These are phyloP conservation scores for Tardiomyces depauwii DNA, from an alignment of 1,139 yeast genomes.

Conservation along the genomic window DNA sequence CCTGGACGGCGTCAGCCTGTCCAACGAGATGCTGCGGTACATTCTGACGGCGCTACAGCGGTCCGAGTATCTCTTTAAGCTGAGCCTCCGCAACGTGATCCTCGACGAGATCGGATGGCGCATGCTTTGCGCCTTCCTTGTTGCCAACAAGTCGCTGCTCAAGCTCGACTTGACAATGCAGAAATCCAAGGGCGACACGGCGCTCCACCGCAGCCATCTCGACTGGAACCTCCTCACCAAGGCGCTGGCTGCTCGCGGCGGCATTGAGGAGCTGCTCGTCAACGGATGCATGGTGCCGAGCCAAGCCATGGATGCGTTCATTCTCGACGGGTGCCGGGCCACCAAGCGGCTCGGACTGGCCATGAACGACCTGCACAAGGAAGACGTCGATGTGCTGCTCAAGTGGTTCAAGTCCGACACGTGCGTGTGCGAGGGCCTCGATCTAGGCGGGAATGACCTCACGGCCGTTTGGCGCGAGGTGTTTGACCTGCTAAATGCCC, in stretches of 20 bases:
- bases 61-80: conserved; percentile 51
- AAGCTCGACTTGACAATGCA: conserved; percentile 49
- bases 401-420: conserved; percentile 48
- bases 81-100: conserved; percentile 70
- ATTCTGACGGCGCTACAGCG: conserved; percentile 50
- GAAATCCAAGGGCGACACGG: conserved; percentile 8
- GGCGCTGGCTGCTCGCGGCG: conserved; percentile 49
- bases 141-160: conserved; percentile 43
- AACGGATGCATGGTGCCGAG: conserved; percentile 65
- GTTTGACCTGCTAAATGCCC: conserved; percentile 23
- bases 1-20: conserved; percentile 73
- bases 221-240: conserved; percentile 66
- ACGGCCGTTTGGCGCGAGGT: conserved; percentile 36
- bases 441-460: conserved; percentile 73
- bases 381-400: conserved; percentile 45
- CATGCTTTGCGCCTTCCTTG: conserved; percentile 58
- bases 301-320: conserved; percentile 33
- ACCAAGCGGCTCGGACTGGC: conserved; percentile 76
- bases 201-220: conserved; percentile 48
- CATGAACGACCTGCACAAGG: conserved; percentile 47
- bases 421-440: conserved; percentile 65
- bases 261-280: conserved; percentile 71
- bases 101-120: conserved; percentile 66
- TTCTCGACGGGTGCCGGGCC: conserved; percentile 42
- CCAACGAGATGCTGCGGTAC: conserved; percentile 69